Conservation (phyloP, 1,284 basidiomycete species). For the Moniliella sp. region DNA sequence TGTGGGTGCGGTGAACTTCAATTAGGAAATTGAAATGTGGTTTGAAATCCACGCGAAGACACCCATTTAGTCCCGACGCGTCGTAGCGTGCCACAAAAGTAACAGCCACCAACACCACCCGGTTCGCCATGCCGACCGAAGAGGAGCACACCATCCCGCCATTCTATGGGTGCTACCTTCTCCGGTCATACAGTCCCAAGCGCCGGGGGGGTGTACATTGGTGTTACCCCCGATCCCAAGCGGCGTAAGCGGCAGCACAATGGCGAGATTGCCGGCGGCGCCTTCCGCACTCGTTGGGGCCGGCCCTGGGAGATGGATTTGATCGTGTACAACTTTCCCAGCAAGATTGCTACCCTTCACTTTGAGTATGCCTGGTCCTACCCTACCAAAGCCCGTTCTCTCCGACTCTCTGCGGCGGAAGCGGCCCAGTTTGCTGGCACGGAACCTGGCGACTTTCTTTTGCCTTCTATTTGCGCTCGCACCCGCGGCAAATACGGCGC, state of each 20-base stretch:
- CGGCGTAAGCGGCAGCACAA: conserved; percentile 65
- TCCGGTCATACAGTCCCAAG: conserved; percentile 38
- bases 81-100: too few species aligned
- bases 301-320: conserved; percentile 75
- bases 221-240: conserved; percentile 59
- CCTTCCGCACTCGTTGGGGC: conserved; percentile 48
- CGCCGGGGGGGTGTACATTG: conserved; percentile 42
- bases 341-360: conserved; percentile 55
- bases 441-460: conserved; percentile 1
- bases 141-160: conserved; percentile 49
- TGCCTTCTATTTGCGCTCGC: conserved; percentile 1
- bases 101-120: too few species aligned
- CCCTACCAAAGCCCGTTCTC: conserved; percentile 38
- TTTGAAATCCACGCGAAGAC: too few species aligned
- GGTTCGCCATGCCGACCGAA: too few species aligned
- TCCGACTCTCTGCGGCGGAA: conserved; percentile 7
- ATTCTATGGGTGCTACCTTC: conserved; percentile 71
- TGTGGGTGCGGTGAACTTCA: too few species aligned
- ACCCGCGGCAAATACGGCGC: not conserved
- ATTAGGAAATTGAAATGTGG: too few species aligned
- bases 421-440: not conserved
- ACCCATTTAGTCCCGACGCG: too few species aligned
- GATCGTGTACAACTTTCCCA: conserved; percentile 69
- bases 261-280: conserved; percentile 54
- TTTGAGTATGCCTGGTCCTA: conserved; percentile 89